Evolutionary conservation across 768 basidiomycete species (phyloP), one percentile per base, ranked within the genome.

Genomic region (Russula brevipes): DNA sequence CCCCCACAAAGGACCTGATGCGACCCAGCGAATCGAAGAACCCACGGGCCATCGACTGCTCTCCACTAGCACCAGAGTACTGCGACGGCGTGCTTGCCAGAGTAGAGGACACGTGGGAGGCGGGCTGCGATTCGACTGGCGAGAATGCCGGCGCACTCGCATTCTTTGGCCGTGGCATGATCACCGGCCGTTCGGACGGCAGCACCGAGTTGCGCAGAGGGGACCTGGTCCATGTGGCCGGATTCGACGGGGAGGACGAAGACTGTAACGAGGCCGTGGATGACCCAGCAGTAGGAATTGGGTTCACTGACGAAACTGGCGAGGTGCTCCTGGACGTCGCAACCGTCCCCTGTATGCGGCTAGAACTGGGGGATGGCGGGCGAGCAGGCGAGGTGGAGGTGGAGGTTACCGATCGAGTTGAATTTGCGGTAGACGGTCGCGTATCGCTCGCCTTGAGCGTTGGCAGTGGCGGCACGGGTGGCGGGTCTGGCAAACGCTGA

Each of bases 11-110:
- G 4, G 57, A 17, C 24, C 10, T 60, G 4, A 31, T 8, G 19
- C 17, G 57, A 49, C 71, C 69, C 42, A 67, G 64, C 19, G 70
- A 66, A 24, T 68, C 62, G 17, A 72, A 49, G 19, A 70, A 69
- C 52, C 67, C 53, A 19, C 68, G 62, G 5, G 66, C 64, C n/a
- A 76, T 70, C 11, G 67, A 71, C 46, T 76, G 75, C 65, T 78
- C 77, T 9, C 72, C 76, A 63, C 74, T 78, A 60, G 71, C 74
- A 10, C 72, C 69, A n/a, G 77, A 78, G 64, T 77, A 77, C 39
- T 72, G 61, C 12, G 76, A 77, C 24, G 63, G 68, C 8, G 76
- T 71, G 67, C 74, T 76, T 63, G 74, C 66, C 38, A 71, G 73
- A 9, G 76, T 75, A 35, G 69, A 75, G 41, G 69, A 69, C 64